These are phyloP conservation scores for Trametes polyzona DNA, from an alignment of 1,284 basidiomycete genomes.

Conservation along the genomic window DNA sequence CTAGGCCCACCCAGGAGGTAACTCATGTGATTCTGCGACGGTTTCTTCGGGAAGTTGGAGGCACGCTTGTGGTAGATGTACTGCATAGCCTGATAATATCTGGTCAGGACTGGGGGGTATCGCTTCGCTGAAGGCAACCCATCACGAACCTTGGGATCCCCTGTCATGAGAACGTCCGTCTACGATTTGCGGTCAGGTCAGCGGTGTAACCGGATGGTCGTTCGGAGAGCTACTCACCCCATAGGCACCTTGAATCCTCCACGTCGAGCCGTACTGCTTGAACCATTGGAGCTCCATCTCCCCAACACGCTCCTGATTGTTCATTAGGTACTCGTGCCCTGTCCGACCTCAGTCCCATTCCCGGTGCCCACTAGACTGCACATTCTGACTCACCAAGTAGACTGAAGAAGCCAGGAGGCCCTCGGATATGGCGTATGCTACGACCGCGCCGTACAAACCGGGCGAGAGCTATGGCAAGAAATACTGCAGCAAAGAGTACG, in stretches of 20 bases:
- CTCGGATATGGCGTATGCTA: neutral
- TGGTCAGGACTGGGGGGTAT: neutral
- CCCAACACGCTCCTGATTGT: constrained; percentile 25
- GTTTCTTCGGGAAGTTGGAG: constrained; percentile 29
- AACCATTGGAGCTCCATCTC: constrained; percentile 28
- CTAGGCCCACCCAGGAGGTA: constrained; percentile 25
- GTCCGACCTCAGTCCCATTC: neutral
- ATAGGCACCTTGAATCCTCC: constrained; percentile 21
- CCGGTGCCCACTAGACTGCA: too few relatives aligned
- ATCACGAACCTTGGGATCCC: constrained; percentile 16
- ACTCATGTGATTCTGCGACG: constrained; percentile 13
- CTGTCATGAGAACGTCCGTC: constrained; percentile 18
- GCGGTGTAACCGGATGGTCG: neutral
- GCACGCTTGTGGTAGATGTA: constrained; percentile 33
- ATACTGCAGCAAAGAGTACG: neutral
- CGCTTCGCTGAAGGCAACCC: too few relatives aligned
- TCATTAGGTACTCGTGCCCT: constrained; percentile 25
- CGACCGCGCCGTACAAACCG: neutral
- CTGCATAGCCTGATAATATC: constrained; percentile 28
- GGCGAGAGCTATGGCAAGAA: neutral
- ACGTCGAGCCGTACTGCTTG: constrained; percentile 28
- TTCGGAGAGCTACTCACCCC: constrained; percentile 16
- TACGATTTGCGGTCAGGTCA: neutral
- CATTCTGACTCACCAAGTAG: neutral
- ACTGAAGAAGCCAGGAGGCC: neutral